Evolutionary conservation across 257 asterid genomes (phyloP), one percentile per base, ranked within the genome.

Genomic region (Gentiana macrophylla): DNA sequence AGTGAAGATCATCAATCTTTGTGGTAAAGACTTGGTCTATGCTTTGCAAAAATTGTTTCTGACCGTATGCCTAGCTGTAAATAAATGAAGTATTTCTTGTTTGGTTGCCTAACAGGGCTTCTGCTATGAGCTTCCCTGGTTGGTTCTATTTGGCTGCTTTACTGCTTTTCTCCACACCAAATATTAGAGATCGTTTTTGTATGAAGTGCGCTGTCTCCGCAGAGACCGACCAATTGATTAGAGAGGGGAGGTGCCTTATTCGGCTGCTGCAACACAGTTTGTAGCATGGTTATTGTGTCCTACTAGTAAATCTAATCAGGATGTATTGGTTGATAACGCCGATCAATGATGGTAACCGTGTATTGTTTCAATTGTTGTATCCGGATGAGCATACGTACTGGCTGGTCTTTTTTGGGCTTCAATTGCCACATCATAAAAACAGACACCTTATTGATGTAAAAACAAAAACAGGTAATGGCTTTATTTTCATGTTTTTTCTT

Each of bases 221-320:
- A 35, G 59, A 74, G 50, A 55, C 63, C 56, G 67, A 59, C 56
- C 51, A 61, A 52, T 55, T 62, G 52, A 50, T 62, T 67, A 70
- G 53, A 50, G 62, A 44, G n/a, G n/a, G 34, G 68, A 73, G 55
- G 56, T 53, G 61, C 62, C 80, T 57, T 67, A 67, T 71, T 69
- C 68, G 50, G 63, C 68, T 35, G 74, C 56, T 37, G 89, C 93
- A 35, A 89, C 89, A 53, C 73, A 74, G 61, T 82, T 72, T 58
- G 71, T 84, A 56, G 89, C 92, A 15, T 87, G 96, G 94, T 64
- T 80, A 70, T 67, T 82, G 68, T 65, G 67, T 70, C 96, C 96
- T 53, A 37, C 61, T 35, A 65, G 62, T 34, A 75, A 77, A 59
- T 71, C 77, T 73, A 46, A 66, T 64, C 86, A 70, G 53, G 52